phyloP scores from a whole-genome alignment of 768 basidiomycete species.

The Lactifluus hygrophoroides region DNA sequence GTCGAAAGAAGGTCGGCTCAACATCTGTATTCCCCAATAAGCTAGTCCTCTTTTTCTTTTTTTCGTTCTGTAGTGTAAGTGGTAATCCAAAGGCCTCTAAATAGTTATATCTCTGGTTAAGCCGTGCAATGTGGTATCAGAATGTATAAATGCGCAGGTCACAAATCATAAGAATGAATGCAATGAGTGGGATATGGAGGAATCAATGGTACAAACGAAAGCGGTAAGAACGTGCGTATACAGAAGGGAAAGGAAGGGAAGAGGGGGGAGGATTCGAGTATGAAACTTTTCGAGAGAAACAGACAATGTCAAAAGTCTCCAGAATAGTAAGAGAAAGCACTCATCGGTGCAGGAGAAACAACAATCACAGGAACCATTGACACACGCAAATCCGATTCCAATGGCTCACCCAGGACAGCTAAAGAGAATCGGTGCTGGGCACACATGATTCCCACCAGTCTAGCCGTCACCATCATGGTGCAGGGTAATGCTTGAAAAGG shows the following conservation, averaged over 20 bases:
- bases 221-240: background rate
- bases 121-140: conserved; percentile 19
- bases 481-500: conserved; percentile 85
- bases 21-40: conserved; percentile 13
- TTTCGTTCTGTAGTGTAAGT: conserved; percentile 11
- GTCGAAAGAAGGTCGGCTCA: background rate
- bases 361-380: background rate
- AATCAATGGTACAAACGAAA: conserved; percentile 7
- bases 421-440: background rate
- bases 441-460: background rate
- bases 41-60: background rate
- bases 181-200: conserved; percentile 8
- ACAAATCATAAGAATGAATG: conserved; percentile 13
- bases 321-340: background rate
- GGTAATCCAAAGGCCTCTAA: conserved; percentile 16
- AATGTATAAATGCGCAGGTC: conserved; percentile 19
- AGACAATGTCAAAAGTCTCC: background rate
- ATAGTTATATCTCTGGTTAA: conserved; percentile 12
- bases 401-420: background rate
- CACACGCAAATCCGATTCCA: background rate
- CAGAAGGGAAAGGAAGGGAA: background rate
- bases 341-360: background rate
- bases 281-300: background rate
- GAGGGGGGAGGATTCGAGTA: background rate
- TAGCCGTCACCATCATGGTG: conserved; percentile 65